These are phyloP conservation scores for Chaetomium sp. DNA, from an alignment of 2,329 filamentous ascomycete species.

Conservation along the genomic window DNA sequence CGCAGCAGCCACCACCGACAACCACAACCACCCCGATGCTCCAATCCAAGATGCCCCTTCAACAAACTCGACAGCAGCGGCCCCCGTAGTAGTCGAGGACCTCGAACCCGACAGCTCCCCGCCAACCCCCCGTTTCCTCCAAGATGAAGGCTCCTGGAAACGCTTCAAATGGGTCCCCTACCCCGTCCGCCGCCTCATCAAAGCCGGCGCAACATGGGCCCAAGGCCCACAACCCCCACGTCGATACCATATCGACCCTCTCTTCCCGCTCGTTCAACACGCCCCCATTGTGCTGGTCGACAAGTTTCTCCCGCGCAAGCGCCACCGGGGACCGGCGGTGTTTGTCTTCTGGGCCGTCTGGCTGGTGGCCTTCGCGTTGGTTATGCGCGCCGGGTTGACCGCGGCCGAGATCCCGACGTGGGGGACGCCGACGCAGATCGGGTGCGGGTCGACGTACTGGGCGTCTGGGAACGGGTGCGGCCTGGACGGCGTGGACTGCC, in stretches of 20 bases:
- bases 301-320: conserved; percentile 51
- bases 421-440: conserved; percentile 58
- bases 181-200: conserved; percentile 42
- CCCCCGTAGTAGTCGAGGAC: conserved; percentile 32
- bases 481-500: conserved; percentile 65
- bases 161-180: conserved; percentile 54
- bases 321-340: conserved; percentile 53
- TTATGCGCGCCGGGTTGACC: conserved; percentile 57
- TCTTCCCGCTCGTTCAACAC: conserved; percentile 62
- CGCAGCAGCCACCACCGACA: conserved; percentile 13
- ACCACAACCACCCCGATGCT: conserved; percentile 35
- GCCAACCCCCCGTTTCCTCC: conserved; percentile 54
- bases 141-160: conserved; percentile 47
- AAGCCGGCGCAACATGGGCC: conserved; percentile 43
- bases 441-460: conserved; percentile 67
- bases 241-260: conserved; percentile 46
- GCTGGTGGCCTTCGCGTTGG: conserved; percentile 62
- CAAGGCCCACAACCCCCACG: conserved; percentile 50
- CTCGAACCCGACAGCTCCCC: conserved; percentile 39
- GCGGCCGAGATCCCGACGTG: conserved; percentile 59
- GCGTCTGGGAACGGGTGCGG: conserved; percentile 64
- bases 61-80: too few species aligned
- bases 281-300: conserved; percentile 60
- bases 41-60: conserved; percentile 30
- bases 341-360: conserved; percentile 57